Conservation (phyloP, 129 eudicot genomes). For the Silybum marianum region DNA sequence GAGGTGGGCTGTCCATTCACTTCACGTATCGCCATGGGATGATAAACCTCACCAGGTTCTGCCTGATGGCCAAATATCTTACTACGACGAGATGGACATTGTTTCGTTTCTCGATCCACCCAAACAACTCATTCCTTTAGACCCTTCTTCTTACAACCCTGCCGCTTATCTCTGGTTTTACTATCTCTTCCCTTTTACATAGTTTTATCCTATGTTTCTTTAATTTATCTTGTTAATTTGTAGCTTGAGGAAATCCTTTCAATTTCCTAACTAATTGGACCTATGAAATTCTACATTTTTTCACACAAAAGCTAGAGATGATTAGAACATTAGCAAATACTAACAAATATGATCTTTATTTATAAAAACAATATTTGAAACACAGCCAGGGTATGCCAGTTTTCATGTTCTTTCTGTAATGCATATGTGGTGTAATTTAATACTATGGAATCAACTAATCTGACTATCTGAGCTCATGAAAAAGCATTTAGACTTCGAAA, state of each 20-base stretch:
- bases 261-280: background rate
- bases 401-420: background rate
- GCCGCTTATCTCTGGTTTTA: slow-evolving; percentile 71
- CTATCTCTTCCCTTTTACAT: background rate
- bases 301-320: background rate
- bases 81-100: slow-evolving; percentile 69
- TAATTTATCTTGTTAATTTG: background rate
- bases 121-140: slow-evolving; percentile 62
- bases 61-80: slow-evolving; percentile 40
- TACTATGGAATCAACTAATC: background rate
- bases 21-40: slow-evolving; percentile 50
- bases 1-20: slow-evolving; percentile 24
- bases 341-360: background rate
- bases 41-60: slow-evolving; percentile 51
- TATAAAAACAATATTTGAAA: background rate
- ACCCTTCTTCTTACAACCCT: slow-evolving; percentile 75
- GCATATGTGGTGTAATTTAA: background rate
- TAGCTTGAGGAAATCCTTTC: background rate
- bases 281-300: background rate
- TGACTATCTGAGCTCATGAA: background rate
- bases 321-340: background rate
- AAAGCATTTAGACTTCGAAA: background rate
- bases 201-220: background rate
- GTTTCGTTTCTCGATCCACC: slow-evolving; percentile 82
- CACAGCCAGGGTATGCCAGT: background rate